Evolutionary conservation across 768 basidiomycete genomes (phyloP).

Genomic region (Favolaschia claudopus): DNA sequence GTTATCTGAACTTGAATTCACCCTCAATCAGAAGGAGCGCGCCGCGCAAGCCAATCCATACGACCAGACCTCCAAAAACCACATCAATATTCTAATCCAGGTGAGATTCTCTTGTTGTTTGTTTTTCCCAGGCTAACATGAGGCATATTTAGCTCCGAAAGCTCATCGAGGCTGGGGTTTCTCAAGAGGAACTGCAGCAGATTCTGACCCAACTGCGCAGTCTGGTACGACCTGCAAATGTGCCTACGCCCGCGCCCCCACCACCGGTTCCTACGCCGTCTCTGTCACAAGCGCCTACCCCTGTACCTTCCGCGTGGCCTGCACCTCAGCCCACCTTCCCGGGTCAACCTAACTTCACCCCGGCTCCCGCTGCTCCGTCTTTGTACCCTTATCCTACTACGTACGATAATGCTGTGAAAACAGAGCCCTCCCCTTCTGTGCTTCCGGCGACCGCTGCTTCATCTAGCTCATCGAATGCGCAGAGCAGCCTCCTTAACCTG

Average conservation of each 20-base stretch:
- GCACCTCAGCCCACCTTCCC: constrained; percentile 38
- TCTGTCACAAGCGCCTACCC: constrained; percentile 26
- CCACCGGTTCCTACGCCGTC: constrained; percentile 8
- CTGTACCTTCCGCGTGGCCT: constrained; percentile 28
- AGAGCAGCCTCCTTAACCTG: constrained; percentile 61
- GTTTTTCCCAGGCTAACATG: constrained; percentile 7
- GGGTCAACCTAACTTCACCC: constrained; percentile 29
- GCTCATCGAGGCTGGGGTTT: constrained; percentile 81
- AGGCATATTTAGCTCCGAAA: constrained; percentile 60
- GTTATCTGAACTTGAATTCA: constrained; percentile 82
- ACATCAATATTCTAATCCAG: constrained; percentile 83
- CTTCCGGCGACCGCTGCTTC: constrained; percentile 39
- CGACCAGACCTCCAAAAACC: constrained; percentile 71
- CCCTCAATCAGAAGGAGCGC: constrained; percentile 82
- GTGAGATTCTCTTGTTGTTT: constrained; percentile 52
- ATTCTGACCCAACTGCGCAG: constrained; percentile 76
- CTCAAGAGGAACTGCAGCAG: constrained; percentile 79
- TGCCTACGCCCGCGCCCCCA: constrained; percentile 45
- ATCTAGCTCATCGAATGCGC: constrained; percentile 39
- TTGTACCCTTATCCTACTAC: constrained; percentile 27
- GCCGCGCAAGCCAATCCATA: constrained; percentile 74
- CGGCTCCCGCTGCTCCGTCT: constrained; percentile 21
- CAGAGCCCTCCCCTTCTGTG: constrained; percentile 37
- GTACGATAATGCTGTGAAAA: constrained; percentile 30
- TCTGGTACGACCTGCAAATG: constrained; percentile 56